Conservation (phyloP, 208 protist genomes). For the Trypanosoma platydactyli region DNA sequence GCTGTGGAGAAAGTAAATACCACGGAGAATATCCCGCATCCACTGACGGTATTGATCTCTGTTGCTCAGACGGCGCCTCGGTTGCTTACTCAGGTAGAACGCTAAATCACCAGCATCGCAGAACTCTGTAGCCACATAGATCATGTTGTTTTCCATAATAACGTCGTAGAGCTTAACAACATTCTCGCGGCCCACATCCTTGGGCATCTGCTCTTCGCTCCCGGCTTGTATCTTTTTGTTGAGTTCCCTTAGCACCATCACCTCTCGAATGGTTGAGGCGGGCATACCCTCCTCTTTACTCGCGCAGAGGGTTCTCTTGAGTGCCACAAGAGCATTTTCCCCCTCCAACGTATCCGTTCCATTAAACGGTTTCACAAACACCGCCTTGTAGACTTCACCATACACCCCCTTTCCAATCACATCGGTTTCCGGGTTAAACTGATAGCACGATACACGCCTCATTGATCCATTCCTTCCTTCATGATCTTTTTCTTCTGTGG, state of each 20-base stretch:
- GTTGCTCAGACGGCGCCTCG: constrained; percentile 36
- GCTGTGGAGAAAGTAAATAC: constrained; percentile 68
- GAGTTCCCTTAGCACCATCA: constrained; percentile 93
- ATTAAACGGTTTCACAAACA: constrained; percentile 22
- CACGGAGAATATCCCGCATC: constrained; percentile 66
- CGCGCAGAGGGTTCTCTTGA: constrained; percentile 78
- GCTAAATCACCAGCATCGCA: constrained; percentile 95
- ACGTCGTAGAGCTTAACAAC: constrained; percentile 90
- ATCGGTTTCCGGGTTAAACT: constrained; percentile 73
- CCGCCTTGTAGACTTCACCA: constrained; percentile 94
- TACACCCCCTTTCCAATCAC: constrained; percentile 97
- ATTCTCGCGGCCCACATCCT: constrained; percentile 15
- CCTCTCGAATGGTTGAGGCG: constrained; percentile 84
- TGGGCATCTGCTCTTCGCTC: background rate
- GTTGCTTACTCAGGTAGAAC: constrained; percentile 78
- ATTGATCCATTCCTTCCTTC: background rate
- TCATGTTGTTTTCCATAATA: constrained; percentile 87
- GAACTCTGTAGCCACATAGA: constrained; percentile 96
- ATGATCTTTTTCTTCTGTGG: background rate
- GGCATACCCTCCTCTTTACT: constrained; percentile 83
- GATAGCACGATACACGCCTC: constrained; percentile 26
- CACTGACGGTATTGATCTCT: constrained; percentile 50
- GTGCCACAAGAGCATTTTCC: constrained; percentile 43
- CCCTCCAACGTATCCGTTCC: background rate
- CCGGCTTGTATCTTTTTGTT: constrained; percentile 30